These are phyloP conservation scores for Spathaspora gorwiae DNA, from an alignment of 805 yeast genomes.

Conservation along the genomic window DNA sequence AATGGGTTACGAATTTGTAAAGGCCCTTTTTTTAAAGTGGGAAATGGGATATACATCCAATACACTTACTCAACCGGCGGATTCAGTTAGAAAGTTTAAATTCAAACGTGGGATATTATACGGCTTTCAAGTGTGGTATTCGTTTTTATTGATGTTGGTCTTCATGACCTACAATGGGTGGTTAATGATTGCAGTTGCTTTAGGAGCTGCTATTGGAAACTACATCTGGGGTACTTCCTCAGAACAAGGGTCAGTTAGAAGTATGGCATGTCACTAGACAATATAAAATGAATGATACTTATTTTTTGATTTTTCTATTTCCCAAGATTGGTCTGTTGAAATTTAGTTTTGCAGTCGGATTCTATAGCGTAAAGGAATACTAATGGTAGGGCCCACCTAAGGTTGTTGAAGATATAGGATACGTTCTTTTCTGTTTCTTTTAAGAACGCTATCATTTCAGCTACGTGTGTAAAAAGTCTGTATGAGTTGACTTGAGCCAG, in stretches of 20 bases:
- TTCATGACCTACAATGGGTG: slow-evolving; percentile 88
- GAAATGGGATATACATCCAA: slow-evolving; percentile 13
- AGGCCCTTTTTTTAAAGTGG: slow-evolving; percentile 25
- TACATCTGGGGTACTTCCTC: slow-evolving; percentile 47
- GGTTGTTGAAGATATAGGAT: no score
- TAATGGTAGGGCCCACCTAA: no score
- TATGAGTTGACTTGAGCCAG: no score
- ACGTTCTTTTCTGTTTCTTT: no score
- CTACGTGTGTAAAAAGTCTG: no score
- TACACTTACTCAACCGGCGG: slow-evolving; percentile 5
- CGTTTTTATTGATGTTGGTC: slow-evolving; percentile 70
- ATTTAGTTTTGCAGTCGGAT: no score
- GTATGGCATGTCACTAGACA: slow-evolving; percentile 31
- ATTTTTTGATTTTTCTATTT: no score
- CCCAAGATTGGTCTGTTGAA: no score
- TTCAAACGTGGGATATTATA: slow-evolving; percentile 43
- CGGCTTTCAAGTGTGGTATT: slow-evolving; percentile 64
- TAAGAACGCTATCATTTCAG: no score
- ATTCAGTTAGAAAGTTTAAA: slow-evolving; percentile 11
- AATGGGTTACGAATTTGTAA: slow-evolving; percentile 60
- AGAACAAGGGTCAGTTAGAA: slow-evolving; percentile 11
- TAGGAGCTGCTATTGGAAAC: slow-evolving; percentile 71
- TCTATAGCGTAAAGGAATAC: no score
- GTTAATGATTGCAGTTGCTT: slow-evolving; percentile 69
- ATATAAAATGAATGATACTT: no score